These are phyloP conservation scores for Gamarada debralockiae DNA, from an alignment of 495 filamentous ascomycete genomes.

Conservation along the genomic window DNA sequence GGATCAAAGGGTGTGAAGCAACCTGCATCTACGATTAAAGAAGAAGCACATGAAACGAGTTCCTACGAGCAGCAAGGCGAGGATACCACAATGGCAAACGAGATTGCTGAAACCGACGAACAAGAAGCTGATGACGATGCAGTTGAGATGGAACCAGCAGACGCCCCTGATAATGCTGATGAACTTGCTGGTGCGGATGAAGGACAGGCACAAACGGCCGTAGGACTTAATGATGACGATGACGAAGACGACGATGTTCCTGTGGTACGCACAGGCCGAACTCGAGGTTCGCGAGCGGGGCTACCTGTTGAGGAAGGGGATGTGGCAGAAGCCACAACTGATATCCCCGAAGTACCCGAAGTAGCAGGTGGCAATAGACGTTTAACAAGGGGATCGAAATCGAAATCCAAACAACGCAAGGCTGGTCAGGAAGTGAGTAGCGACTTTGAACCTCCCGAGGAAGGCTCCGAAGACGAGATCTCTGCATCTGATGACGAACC, in stretches of 20 bases:
- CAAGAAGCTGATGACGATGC: slow-evolving; percentile 33
- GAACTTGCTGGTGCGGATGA: slow-evolving; percentile 36
- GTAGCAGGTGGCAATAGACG: slow-evolving; percentile 31
- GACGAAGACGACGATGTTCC: slow-evolving; percentile 67
- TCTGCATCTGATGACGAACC: slow-evolving; percentile 37
- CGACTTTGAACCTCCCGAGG: slow-evolving; percentile 80
- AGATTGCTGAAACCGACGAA: slow-evolving; percentile 31
- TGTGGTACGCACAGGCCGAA: slow-evolving; percentile 42
- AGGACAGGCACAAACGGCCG: slow-evolving; percentile 9
- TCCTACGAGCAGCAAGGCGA: slow-evolving; percentile 23
- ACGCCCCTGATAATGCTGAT: slow-evolving; percentile 40
- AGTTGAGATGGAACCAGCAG: slow-evolving; percentile 24
- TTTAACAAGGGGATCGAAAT: slow-evolving; percentile 41
- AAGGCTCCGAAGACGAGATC: slow-evolving; percentile 45
- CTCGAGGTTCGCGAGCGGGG: slow-evolving; percentile 41
- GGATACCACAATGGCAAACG: slow-evolving; percentile 18
- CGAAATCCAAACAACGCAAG: slow-evolving; percentile 45
- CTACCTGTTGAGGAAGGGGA: slow-evolving; percentile 27
- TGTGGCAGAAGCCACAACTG: background rate
- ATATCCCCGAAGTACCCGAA: slow-evolving; percentile 15
- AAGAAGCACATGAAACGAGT: slow-evolving; percentile 50
- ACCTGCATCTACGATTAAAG: slow-evolving; percentile 53
- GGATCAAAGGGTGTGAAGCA: slow-evolving; percentile 62
- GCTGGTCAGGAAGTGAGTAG: slow-evolving; percentile 66
- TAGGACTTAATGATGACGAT: slow-evolving; percentile 37